Evolutionary conservation across 1,284 basidiomycete genomes (phyloP), one percentile per base, ranked within the genome.

Genomic region (Marasmius tenuissimus): DNA sequence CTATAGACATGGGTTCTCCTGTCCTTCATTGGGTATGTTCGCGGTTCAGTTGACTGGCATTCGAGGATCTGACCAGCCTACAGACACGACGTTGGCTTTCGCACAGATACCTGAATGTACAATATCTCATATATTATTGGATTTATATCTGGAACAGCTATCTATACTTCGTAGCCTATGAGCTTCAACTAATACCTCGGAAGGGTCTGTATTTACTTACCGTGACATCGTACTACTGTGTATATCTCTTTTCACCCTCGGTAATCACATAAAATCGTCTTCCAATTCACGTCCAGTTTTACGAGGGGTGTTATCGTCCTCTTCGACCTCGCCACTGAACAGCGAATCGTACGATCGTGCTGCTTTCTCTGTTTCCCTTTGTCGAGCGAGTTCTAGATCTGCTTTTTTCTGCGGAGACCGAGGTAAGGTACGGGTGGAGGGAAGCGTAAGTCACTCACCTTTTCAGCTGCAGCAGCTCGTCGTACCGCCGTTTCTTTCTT

Each of bases 341-440:
- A 94, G 72, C 0, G 80, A 77, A 68, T 93, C 90, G 62, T 94
- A 94, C 1, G 92, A 93, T 27, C 86, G 78, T 10, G 90, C 89
- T 4, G 85, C 86, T 68, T 93, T 93, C 66, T 93, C 91, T 9
- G 85, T 89, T 70, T 89, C 89, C 57, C 91, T 78, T 22, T 81
- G 75, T 60, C 83, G 84, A 0, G 85, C 85, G 3, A 92, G 76
- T 65, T 92, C 90, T 1, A 80, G 72, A 48, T 93, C 90, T 42
- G 84, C 85, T 70, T 91, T 92, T 75, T 85, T 87, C 91, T 92
- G 66, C 4, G 27, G 10, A 51, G 22, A 35, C 61, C 27, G 16
- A 45, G 37, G 8, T 45, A 14, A 27, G 8, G n/a, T 22, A 20
- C 56, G 39, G 22, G 16, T 48, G 38, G 42, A 37, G 42, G 9